phyloP scores from a whole-genome alignment of 257 asterid genomes.

The Cynanchum wilfordii region DNA sequence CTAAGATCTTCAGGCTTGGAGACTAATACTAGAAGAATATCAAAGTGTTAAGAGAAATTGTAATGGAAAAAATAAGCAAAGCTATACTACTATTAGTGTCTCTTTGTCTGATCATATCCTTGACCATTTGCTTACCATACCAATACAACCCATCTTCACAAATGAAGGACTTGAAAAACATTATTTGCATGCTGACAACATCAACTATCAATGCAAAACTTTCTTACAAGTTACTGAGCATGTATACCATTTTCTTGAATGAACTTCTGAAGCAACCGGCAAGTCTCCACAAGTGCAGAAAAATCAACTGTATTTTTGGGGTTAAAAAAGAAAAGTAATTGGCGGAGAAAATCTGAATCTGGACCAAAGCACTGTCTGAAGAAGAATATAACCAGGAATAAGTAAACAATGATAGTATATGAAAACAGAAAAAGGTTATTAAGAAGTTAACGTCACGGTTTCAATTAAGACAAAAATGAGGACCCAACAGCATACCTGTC shows the following conservation, averaged over 20 bases:
- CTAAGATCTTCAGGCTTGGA: background rate
- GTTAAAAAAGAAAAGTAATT: constrained; percentile 82
- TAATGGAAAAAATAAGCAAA: background rate
- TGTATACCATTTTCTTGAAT: constrained; percentile 58
- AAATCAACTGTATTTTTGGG: constrained; percentile 65
- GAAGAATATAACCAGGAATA: constrained; percentile 12
- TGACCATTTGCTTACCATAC: background rate
- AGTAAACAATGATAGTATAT: background rate
- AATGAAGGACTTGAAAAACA: background rate
- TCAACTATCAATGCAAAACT: background rate
- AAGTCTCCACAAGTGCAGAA: constrained; percentile 75
- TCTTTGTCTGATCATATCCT: background rate
- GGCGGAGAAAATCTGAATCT: constrained; percentile 70
- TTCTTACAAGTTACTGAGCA: constrained; percentile 8
- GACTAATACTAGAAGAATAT: background rate
- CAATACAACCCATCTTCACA: background rate
- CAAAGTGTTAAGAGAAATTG: background rate
- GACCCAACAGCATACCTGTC: constrained; percentile 48
- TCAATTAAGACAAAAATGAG: constrained; percentile 15
- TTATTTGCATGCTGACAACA: background rate
- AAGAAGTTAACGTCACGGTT: background rate
- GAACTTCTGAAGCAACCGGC: constrained; percentile 63
- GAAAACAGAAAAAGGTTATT: background rate
- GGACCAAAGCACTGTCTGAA: constrained; percentile 85
- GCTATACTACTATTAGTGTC: background rate